These are phyloP conservation scores for Podospora pseudopauciseta DNA, from an alignment of 495 filamentous ascomycete genomes.

Conservation along the genomic window DNA sequence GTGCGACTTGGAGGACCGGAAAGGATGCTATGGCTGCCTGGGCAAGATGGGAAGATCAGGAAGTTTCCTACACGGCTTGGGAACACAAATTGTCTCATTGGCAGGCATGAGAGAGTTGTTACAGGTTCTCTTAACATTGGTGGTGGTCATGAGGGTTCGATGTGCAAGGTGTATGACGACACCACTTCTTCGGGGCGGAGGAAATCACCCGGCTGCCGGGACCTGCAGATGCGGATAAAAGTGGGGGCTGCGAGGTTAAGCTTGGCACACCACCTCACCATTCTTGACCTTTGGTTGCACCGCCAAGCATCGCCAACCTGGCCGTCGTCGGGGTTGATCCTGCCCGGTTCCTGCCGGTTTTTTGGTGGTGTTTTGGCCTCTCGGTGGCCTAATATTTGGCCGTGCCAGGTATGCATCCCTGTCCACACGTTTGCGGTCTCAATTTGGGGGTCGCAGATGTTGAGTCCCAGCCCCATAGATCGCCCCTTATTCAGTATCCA, in stretches of 20 bases:
- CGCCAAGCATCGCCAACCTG: not conserved
- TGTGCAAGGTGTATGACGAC: not conserved
- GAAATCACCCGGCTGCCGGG: not conserved
- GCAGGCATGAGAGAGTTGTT: not conserved
- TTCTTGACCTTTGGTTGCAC: not conserved
- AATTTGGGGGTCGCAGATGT: not conserved
- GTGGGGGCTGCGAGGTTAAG: not conserved
- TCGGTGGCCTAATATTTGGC: not conserved
- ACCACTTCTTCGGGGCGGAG: not conserved
- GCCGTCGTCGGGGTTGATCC: not conserved
- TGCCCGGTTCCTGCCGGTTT: not conserved
- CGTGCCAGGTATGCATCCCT: not conserved
- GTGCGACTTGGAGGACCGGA: not conserved
- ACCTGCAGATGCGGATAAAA: not conserved
- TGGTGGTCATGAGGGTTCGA: not conserved
- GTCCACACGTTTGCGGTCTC: not conserved
- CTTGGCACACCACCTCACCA: not conserved
- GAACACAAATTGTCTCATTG: not conserved
- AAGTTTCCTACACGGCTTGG: not conserved
- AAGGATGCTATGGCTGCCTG: not conserved
- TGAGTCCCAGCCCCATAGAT: too few relatives aligned
- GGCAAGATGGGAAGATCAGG: not conserved
- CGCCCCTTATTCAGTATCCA: not conserved
- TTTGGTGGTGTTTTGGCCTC: not conserved
- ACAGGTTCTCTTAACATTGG: not conserved